These are phyloP conservation scores for Gynochthodes officinalis DNA, from an alignment of 257 asterid species.

Conservation along the genomic window DNA sequence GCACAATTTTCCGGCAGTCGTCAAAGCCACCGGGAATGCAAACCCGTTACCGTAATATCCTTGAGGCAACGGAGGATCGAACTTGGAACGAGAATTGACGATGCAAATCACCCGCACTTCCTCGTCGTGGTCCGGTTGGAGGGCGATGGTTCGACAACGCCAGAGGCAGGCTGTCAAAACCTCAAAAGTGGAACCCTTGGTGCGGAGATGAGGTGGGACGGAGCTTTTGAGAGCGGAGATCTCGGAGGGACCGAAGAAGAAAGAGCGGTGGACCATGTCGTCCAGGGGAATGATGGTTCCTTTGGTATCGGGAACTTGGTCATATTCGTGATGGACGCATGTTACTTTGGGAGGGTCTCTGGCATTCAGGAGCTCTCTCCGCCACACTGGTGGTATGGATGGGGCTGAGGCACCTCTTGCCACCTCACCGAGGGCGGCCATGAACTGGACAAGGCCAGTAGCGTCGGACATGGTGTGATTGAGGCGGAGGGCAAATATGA, in stretches of 20 bases:
- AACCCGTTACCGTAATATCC: conserved; percentile 43
- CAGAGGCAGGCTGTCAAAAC: conserved; percentile 32
- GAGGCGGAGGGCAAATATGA: conserved; percentile 52
- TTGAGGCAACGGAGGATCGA: conserved; percentile 21
- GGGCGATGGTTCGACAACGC: conserved; percentile 32
- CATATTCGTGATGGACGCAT: conserved; percentile 47
- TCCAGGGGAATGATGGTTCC: conserved; percentile 39
- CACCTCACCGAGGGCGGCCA: conserved; percentile 54
- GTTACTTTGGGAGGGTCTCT: conserved; percentile 43
- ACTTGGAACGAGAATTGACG: conserved; percentile 25
- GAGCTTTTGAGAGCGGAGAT: conserved; percentile 36
- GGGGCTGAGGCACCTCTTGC: conserved; percentile 52
- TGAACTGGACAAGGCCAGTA: conserved; percentile 57
- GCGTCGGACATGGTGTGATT: conserved; percentile 72
- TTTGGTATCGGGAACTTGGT: conserved; percentile 32
- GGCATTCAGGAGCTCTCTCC: conserved; percentile 49
- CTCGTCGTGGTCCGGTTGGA: conserved; percentile 30
- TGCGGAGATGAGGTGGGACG: conserved; percentile 38
- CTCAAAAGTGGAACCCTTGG: conserved; percentile 39
- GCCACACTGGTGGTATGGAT: conserved; percentile 53
- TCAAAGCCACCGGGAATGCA: conserved; percentile 29
- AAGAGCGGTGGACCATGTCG: conserved; percentile 42
- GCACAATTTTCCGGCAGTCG: conserved; percentile 26
- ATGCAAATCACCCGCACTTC: conserved; percentile 26
- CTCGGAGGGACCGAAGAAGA: conserved; percentile 48